These are phyloP conservation scores for Saccharomycopsis fibuligera DNA, from an alignment of 805 yeast species.

Conservation along the genomic window DNA sequence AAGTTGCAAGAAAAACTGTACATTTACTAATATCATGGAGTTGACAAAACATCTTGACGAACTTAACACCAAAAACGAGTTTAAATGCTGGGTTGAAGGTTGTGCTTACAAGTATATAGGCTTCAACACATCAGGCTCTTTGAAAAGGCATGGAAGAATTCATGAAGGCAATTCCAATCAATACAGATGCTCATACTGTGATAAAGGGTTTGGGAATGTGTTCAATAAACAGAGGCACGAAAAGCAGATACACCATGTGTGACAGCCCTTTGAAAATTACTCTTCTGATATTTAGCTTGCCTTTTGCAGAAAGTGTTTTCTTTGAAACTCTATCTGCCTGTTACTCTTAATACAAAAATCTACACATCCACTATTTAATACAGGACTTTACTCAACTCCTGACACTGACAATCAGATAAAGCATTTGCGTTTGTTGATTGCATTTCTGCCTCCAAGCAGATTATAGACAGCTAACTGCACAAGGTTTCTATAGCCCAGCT, in stretches of 20 bases:
- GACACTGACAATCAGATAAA: too few species aligned
- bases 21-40: constrained; percentile 14
- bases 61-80: constrained; percentile 9
- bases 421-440: too few species aligned
- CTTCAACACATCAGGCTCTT: constrained; percentile 18
- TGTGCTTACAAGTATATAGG: constrained; percentile 20
- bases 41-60: constrained; percentile 20
- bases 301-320: too few species aligned
- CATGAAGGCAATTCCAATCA: constrained; percentile 9
- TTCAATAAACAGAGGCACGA: constrained; percentile 19
- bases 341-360: too few species aligned
- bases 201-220: constrained; percentile 11
- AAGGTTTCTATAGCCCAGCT: too few species aligned
- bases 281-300: not conserved
- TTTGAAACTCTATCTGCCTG: too few species aligned
- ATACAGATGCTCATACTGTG: constrained; percentile 13
- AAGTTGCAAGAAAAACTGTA: constrained; percentile 13
- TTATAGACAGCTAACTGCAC: too few species aligned
- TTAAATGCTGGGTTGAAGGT: constrained; percentile 12
- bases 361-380: too few species aligned
- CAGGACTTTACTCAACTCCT: too few species aligned
- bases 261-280: not conserved
- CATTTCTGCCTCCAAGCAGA: too few species aligned
- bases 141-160: constrained; percentile 18
- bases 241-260: constrained; percentile 14